A percentile compares a stretch with the other conserved stretches of the same genome.
These are phyloP conservation scores for Lathyrus oleraceus DNA, from an alignment of 306 rosid species.

Conservation along the genomic window DNA sequence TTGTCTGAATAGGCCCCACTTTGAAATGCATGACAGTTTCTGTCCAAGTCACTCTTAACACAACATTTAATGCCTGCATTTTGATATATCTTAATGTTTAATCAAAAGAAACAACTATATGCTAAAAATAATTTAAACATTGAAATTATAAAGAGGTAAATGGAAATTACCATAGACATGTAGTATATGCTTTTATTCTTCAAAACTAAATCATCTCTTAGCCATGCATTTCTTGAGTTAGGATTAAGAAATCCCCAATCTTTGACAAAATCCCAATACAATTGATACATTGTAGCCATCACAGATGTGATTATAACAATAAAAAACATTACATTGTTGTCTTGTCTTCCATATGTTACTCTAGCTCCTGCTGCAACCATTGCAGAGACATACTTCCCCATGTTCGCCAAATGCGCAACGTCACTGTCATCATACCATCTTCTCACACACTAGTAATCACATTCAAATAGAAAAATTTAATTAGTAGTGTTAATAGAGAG, in stretches of 20 bases:
- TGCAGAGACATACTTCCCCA: slow-evolving; percentile 96
- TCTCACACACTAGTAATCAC: slow-evolving; percentile 68
- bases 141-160: neutral
- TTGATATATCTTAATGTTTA: neutral
- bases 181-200: slow-evolving; percentile 76
- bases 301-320: slow-evolving; percentile 64
- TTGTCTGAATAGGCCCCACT: slow-evolving; percentile 42
- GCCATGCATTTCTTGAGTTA: slow-evolving; percentile 67
- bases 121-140: neutral
- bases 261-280: slow-evolving; percentile 90
- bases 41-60: slow-evolving; percentile 87
- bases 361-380: slow-evolving; percentile 88
- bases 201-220: slow-evolving; percentile 76
- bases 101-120: neutral
- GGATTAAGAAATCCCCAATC: slow-evolving; percentile 86
- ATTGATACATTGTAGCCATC: slow-evolving; percentile 73
- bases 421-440: slow-evolving; percentile 72
- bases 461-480: slow-evolving; percentile 3
- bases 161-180: slow-evolving; percentile 63
- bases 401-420: slow-evolving; percentile 66
- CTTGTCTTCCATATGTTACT: slow-evolving; percentile 52
- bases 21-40: slow-evolving; percentile 48
- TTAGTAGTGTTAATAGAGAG: neutral
- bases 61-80: slow-evolving; percentile 68
- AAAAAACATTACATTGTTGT: slow-evolving; percentile 50